Evolutionary conservation across 1,284 basidiomycete genomes (phyloP).

Genomic region (Phenoliferia sp.): DNA sequence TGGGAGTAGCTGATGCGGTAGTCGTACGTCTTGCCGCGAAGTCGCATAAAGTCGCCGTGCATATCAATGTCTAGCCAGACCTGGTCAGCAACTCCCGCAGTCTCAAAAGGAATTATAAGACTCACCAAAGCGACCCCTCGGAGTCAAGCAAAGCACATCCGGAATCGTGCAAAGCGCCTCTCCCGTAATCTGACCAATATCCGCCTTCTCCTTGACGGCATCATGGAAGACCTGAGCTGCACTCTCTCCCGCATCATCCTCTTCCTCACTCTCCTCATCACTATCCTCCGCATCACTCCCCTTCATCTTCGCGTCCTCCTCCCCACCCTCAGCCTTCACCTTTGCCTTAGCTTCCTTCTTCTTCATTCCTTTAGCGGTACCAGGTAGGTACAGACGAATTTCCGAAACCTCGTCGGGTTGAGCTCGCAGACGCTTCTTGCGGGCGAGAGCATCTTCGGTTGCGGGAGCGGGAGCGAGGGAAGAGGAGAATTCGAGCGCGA

Average conservation of each 20-base stretch:
- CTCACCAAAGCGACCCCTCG: slow-evolving; percentile 42
- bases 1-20: slow-evolving; percentile 94
- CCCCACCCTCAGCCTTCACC: slow-evolving; percentile 52
- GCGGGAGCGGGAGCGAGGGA: slow-evolving; percentile 28
- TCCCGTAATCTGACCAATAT: slow-evolving; percentile 86
- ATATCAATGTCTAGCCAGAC: slow-evolving; percentile 75
- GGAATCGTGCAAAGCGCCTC: slow-evolving; percentile 93
- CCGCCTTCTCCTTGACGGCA: slow-evolving; percentile 91
- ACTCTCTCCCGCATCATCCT: slow-evolving; percentile 55
- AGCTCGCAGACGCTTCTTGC: slow-evolving; percentile 26
- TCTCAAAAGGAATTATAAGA: background rate
- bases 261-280: slow-evolving; percentile 38
- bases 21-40: slow-evolving; percentile 97
- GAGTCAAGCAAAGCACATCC: slow-evolving; percentile 93
- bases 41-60: slow-evolving; percentile 86
- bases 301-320: slow-evolving; percentile 42
- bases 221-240: slow-evolving; percentile 97
- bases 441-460: slow-evolving; percentile 23
- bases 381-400: slow-evolving; percentile 94
- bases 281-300: slow-evolving; percentile 32
- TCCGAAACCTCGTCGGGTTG: slow-evolving; percentile 81
- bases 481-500: slow-evolving; percentile 84
- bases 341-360: slow-evolving; percentile 42
- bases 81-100: background rate
- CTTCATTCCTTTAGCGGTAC: slow-evolving; percentile 47